Conservation (phyloP, 2,329 filamentous ascomycete species). For the Trichoderma hamatum region DNA sequence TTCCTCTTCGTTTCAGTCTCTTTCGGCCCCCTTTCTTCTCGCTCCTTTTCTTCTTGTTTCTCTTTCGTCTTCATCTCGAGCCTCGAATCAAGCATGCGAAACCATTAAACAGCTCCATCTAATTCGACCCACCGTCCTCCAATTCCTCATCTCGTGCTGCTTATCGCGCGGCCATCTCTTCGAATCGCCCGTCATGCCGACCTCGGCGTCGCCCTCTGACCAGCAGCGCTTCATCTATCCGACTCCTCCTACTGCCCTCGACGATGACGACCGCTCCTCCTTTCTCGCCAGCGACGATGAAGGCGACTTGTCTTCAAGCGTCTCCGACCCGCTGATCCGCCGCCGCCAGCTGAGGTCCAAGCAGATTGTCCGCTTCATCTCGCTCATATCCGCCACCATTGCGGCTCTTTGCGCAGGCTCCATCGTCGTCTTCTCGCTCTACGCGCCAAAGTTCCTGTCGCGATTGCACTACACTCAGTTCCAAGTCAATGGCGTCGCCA, state of each 20-base stretch:
- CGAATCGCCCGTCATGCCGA: conserved; percentile 20
- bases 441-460: conserved; percentile 86
- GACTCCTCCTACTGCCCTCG: conserved; percentile 2
- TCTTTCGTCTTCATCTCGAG: background rate
- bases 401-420: conserved; percentile 80
- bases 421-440: conserved; percentile 91
- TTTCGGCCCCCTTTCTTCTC: background rate
- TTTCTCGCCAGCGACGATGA: conserved; percentile 27
- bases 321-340: conserved; percentile 28
- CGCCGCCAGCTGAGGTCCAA: conserved; percentile 36
- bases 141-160: background rate
- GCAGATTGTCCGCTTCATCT: conserved; percentile 46
- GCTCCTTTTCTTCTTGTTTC: background rate
- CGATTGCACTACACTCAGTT: conserved; percentile 86
- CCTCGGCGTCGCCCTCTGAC: conserved; percentile 20
- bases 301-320: conserved; percentile 3
- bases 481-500: conserved; percentile 88
- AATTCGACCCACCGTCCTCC: background rate
- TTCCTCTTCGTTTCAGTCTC: background rate
- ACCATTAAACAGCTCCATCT: background rate
- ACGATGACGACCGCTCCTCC: conserved; percentile 35
- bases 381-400: conserved; percentile 59
- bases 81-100: conserved; percentile 1
- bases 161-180: background rate
- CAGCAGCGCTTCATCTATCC: conserved; percentile 23